A percentile compares a stretch with the other conserved stretches of the same genome.
These are phyloP conservation scores for Colletotrichum graminicola DNA, from an alignment of 2,329 filamentous ascomycete genomes.

Conservation along the genomic window DNA sequence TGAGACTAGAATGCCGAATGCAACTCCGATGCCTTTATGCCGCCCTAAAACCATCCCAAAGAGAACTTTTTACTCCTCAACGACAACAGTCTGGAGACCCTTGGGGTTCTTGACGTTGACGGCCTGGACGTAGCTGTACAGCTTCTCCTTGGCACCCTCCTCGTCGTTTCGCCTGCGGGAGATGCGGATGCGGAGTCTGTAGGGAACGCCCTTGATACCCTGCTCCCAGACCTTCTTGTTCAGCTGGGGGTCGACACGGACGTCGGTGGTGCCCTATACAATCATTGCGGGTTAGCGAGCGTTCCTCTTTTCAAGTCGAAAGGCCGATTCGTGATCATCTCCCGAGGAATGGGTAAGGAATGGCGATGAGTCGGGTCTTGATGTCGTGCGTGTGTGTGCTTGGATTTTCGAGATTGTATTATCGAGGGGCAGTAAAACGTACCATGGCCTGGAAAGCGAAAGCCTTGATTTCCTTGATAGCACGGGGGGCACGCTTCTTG, in stretches of 20 bases:
- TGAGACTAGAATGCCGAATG: slow-evolving; percentile 58
- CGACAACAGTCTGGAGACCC: slow-evolving; percentile 93
- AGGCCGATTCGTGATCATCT: background rate
- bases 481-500: slow-evolving; percentile 99
- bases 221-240: slow-evolving; percentile 99
- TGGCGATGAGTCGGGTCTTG: background rate
- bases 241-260: slow-evolving; percentile 97
- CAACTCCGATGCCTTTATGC: slow-evolving; percentile 61
- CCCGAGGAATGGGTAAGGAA: background rate
- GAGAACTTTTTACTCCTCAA: slow-evolving; percentile 73
- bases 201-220: slow-evolving; percentile 98
- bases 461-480: slow-evolving; percentile 99
- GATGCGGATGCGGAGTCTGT: slow-evolving; percentile 97
- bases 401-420: background rate
- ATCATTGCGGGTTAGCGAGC: slow-evolving; percentile 43
- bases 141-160: slow-evolving; percentile 99
- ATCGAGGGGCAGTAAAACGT: slow-evolving; percentile 59
- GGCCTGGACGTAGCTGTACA: slow-evolving; percentile 99
- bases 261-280: slow-evolving; percentile 91
- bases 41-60: slow-evolving; percentile 58
- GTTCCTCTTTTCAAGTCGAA: background rate
- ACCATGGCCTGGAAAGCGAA: slow-evolving; percentile 98
- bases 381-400: background rate
- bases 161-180: slow-evolving; percentile 99
- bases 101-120: slow-evolving; percentile 99